Base-by-base conservation (phyloP, 2,329 filamentous ascomycete genomes). In the Fusarium mexicanum region DNA sequence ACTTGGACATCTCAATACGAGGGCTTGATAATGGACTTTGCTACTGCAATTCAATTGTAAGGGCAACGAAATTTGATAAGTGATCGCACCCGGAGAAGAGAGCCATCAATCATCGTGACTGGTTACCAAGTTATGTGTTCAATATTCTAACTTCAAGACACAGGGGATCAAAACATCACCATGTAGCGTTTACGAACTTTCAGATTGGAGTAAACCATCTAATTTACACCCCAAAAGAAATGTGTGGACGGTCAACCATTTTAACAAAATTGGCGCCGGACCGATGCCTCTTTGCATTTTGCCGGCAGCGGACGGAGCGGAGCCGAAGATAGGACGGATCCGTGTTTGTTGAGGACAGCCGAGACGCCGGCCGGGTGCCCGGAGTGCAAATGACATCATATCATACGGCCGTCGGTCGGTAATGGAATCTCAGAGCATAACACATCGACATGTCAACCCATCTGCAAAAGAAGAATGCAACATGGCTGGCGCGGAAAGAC, bases 311-410 rank as follows among this genome's bases (percentile, higher is more conserved):
- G 29, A 57, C 33, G 57, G 64, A 41, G 64, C 64, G 57, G 67
- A 41, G 64, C 64, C 57, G 43, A 69, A 51, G 38, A 40, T 17
- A 26, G 33, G 24, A 58, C 63, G 66, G 41, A 55, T 40, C 66
- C 57, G 57, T 35, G 29, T n/a, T 35, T 35, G 33, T 47, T 35
- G 29, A 67, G 22, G 37, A 48, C 48, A 43, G 20, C 60, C 50
- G 47, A 55, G n/a, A 53, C n/a, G 16, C 64, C 35, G 38, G 16
- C 64, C 35, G 38, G 35, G 37, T 20, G 20, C 33, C 47, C 24
- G 61, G 31, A 20, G 31, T n/a, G 20, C 14, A 37, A 29, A 65
- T 71, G 54, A 65, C 48, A 37, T 70, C 17, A 47, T 5, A 16
- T 22, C 35, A 29, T 55, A 43, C 13, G 20, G 35, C 16, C 22